Evolutionary conservation across 1,284 basidiomycete genomes (phyloP).

Genomic region (Omphalotus olearius): DNA sequence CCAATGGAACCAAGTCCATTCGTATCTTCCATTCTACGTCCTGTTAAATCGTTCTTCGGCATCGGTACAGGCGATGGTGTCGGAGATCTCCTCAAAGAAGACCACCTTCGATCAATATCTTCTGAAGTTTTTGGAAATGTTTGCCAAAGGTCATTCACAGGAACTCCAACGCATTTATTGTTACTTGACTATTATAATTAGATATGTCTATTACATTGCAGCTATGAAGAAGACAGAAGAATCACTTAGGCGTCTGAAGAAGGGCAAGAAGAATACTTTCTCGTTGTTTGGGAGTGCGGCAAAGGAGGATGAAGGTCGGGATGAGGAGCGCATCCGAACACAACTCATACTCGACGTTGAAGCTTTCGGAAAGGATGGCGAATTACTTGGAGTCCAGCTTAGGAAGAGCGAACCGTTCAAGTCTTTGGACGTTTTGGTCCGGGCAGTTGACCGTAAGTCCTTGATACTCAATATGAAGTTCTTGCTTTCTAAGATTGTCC

Average conservation of each 20-base stretch:
- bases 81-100: constrained; percentile 53
- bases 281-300: constrained; percentile 64
- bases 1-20: constrained; percentile 84
- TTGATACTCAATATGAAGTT: neutral
- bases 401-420: constrained; percentile 50
- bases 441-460: constrained; percentile 37
- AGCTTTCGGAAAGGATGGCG: constrained; percentile 75
- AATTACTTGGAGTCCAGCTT: constrained; percentile 64
- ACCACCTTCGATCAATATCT: constrained; percentile 52
- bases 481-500: neutral
- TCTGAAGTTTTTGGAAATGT: constrained; percentile 73
- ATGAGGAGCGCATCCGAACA: constrained; percentile 75
- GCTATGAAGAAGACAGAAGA: constrained; percentile 91
- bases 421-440: constrained; percentile 58
- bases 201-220: constrained; percentile 67
- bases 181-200: constrained; percentile 21
- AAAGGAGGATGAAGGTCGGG: constrained; percentile 62
- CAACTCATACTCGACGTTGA: constrained; percentile 89
- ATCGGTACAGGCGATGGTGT: constrained; percentile 49
- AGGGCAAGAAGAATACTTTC: constrained; percentile 74
- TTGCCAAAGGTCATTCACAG: constrained; percentile 50
- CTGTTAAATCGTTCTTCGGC: constrained; percentile 77
- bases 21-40: constrained; percentile 75
- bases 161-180: neutral
- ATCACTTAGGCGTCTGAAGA: constrained; percentile 79